Evolutionary conservation across 179 eudicot genomes (phyloP).

Genomic region (Sideroxylon spinosum): DNA sequence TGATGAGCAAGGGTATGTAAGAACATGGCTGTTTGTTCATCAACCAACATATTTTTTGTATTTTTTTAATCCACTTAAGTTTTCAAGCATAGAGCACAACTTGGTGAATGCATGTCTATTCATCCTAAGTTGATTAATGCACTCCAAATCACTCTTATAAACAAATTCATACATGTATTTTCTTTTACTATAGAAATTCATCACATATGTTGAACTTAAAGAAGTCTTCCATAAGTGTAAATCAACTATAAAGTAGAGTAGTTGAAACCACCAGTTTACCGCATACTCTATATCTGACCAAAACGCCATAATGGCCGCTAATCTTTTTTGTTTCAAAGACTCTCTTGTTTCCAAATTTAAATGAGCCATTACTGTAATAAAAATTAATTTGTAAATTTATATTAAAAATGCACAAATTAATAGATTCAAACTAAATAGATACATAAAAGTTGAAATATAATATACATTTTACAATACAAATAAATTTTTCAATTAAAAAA

Average conservation of each 20-base stretch:
- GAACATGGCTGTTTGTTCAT: not conserved
- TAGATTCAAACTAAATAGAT: no score
- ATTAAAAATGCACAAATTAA: no score
- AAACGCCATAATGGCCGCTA: not conserved
- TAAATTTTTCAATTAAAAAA: no score
- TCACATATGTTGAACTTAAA: not conserved
- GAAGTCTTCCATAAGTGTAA: not conserved
- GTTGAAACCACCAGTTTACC: not conserved
- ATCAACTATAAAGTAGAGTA: no score
- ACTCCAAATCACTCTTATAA: not conserved
- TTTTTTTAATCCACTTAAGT: no score
- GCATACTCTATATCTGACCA: not conserved
- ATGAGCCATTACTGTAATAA: not conserved
- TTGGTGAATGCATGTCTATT: not conserved
- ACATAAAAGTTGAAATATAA: no score
- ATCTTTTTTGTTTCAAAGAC: not conserved
- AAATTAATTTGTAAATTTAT: no score
- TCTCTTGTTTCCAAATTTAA: not conserved
- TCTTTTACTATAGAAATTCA: not conserved
- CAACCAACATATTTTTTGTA: not conserved
- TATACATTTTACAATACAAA: no score
- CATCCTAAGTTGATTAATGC: not conserved
- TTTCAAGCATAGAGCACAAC: not conserved
- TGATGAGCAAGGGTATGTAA: not conserved
- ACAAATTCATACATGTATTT: no score